Evolutionary conservation across 768 basidiomycete genomes (phyloP), one percentile per base, ranked within the genome.

Genomic region (Coprinopsis cinerea): DNA sequence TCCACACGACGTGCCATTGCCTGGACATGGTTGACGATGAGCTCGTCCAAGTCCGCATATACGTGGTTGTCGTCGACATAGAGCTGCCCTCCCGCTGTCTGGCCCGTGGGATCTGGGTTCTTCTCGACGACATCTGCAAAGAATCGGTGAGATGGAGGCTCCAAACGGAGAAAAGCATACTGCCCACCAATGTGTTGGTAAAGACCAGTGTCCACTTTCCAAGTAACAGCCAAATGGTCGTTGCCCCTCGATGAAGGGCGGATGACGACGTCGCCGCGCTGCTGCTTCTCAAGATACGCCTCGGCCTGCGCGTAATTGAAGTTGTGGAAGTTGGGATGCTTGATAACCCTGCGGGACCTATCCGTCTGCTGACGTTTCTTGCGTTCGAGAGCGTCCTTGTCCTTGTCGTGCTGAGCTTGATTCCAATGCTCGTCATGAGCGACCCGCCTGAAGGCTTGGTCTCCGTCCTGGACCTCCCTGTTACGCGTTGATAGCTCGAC

Each of bases 271-370:
- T 98, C 96, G 9, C 96, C 96, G 17, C 91, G 82, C 58, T 93
- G 92, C 63, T 92, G 89, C 57, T 84, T 84, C 56, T 91, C 88
- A 53, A 99, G 73, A 62, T 86, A 88, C 28, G 82, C 76, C 67
- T 98, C 96, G 1, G 96, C 94, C 57, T 96, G 87, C 13, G 77
- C 71, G 5, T 89, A 83, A 55, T 91, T 94, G 74, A 95, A 84
- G 61, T 96, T 92, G 63, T 94, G 89, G 79, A 97, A 99, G 66
- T 95, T 93, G 1, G 95, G 96, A 64, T 99, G 96, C 64, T 97
- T 92, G 71, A 99, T 90, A 47, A 95, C 82, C 22, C 95, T 76
- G 52, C 91, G 80, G 28, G 82, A 79, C 53, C 79, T 77, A 57
- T 89, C 87, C 7, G 81, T 84, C 60, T 92, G 87, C 1, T 88